These are phyloP conservation scores for Tricladium varicosporioides DNA, from an alignment of 2,329 filamentous ascomycete genomes.

Conservation along the genomic window DNA sequence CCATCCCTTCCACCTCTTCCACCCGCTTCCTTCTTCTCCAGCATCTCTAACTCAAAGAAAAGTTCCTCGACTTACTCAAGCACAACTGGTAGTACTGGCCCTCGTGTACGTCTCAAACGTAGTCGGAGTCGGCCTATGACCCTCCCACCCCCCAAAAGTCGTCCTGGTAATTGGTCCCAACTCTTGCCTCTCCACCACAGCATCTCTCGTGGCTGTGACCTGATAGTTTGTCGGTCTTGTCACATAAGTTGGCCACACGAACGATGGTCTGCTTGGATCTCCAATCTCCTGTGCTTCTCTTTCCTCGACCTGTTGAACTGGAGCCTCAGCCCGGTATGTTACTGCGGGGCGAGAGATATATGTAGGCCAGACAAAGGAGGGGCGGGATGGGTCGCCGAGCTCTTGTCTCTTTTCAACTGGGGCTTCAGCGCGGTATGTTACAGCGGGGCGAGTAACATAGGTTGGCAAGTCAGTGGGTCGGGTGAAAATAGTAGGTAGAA, in stretches of 20 bases:
- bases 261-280: background rate
- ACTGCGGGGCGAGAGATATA: background rate
- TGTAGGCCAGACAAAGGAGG: background rate
- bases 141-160: background rate
- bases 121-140: background rate
- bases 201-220: background rate
- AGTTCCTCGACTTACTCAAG: no score
- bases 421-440: background rate
- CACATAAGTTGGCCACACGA: background rate
- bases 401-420: background rate
- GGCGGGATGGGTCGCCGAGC: background rate
- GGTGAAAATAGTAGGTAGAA: background rate
- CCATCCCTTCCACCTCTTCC: background rate
- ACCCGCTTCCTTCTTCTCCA: background rate
- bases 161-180: background rate
- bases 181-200: background rate
- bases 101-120: background rate
- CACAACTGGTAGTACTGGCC: background rate
- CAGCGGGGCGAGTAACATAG: background rate
- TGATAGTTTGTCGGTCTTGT: background rate
- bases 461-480: background rate
- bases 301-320: background rate
- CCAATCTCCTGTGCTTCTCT: background rate
- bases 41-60: no score
- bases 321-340: background rate